Percentiles rank a stretch among this genome's conserved stretches.
Conservation (phyloP, 2,329 filamentous ascomycete species). For the Ophiocordyceps australis region DNA sequence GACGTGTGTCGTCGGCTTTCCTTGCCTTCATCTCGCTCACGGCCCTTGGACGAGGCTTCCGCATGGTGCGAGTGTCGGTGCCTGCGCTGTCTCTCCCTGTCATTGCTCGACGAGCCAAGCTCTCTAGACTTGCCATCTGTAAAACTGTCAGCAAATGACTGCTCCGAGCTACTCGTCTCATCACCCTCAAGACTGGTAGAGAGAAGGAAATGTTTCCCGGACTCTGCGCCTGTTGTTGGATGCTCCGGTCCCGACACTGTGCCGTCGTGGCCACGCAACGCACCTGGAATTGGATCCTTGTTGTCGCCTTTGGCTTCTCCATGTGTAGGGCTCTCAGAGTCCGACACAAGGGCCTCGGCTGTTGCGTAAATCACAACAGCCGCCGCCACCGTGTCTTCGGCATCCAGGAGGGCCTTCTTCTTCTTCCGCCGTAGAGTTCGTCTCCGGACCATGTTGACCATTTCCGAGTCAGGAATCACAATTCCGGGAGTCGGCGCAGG, state of each 20-base stretch:
- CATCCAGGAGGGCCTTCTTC: conserved; percentile 23
- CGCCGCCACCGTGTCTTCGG: conserved; percentile 33
- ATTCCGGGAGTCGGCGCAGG: conserved; percentile 28
- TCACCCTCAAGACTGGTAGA: conserved; percentile 15
- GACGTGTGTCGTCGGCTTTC: conserved; percentile 11
- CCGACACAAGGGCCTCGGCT: conserved; percentile 23
- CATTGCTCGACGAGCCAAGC: conserved; percentile 14
- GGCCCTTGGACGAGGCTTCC: conserved; percentile 11
- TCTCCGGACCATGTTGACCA: conserved; percentile 19
- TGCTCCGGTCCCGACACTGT: conserved; percentile 9
- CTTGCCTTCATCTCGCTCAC: conserved; percentile 12
- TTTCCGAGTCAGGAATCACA: conserved; percentile 21
- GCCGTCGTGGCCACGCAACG: conserved; percentile 7
- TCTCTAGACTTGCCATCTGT: conserved; percentile 30
- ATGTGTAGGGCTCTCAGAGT: too few species aligned
- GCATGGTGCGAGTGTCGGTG: conserved; percentile 21
- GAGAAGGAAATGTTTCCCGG: conserved; percentile 13
- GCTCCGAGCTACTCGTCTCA: conserved; percentile 20
- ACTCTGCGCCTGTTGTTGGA: conserved; percentile 8
- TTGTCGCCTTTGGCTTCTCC: too few species aligned
- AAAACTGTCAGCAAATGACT: conserved; percentile 35
- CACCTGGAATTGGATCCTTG: conserved; percentile 10
- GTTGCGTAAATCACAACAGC: conserved; percentile 35
- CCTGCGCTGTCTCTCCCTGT: conserved; percentile 20
- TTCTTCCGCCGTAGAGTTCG: conserved; percentile 25